A percentile compares a stretch with the other conserved stretches of the same genome.
These are phyloP conservation scores for Metschnikowia cubensis DNA, from an alignment of 805 yeast species.

Conservation along the genomic window DNA sequence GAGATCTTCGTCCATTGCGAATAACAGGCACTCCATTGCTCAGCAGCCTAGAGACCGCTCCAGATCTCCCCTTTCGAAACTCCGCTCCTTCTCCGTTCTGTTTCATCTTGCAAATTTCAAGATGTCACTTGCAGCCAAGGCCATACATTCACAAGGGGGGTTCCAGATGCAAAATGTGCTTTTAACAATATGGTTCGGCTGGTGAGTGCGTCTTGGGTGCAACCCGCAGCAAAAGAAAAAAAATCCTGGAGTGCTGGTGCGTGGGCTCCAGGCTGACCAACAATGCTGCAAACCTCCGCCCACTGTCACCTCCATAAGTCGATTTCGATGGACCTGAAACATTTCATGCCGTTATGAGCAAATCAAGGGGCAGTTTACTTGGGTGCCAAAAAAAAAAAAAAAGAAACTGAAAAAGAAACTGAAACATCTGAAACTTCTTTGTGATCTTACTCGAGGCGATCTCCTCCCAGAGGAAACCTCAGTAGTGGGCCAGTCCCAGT, in stretches of 20 bases:
- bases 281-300: slow-evolving; percentile 1
- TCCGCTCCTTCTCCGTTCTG: too few species aligned
- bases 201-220: not conserved
- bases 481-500: too few species aligned
- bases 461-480: too few species aligned
- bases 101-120: too few species aligned
- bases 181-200: not conserved
- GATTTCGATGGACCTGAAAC: not conserved
- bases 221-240: not conserved
- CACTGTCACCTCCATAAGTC: not conserved
- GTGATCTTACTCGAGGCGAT: too few species aligned
- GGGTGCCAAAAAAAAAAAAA: not conserved
- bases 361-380: not conserved
- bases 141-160: not conserved
- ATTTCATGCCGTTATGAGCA: not conserved
- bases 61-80: too few species aligned
- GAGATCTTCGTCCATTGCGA: too few species aligned
- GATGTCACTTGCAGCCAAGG: too few species aligned
- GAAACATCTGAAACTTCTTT: too few species aligned
- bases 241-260: not conserved
- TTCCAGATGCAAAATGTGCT: not conserved
- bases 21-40: too few species aligned
- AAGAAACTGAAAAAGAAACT: too few species aligned
- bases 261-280: not conserved
- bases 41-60: too few species aligned